Conservation (phyloP, 148 eudicot species). For the Mesembryanthemum crystallinum region DNA sequence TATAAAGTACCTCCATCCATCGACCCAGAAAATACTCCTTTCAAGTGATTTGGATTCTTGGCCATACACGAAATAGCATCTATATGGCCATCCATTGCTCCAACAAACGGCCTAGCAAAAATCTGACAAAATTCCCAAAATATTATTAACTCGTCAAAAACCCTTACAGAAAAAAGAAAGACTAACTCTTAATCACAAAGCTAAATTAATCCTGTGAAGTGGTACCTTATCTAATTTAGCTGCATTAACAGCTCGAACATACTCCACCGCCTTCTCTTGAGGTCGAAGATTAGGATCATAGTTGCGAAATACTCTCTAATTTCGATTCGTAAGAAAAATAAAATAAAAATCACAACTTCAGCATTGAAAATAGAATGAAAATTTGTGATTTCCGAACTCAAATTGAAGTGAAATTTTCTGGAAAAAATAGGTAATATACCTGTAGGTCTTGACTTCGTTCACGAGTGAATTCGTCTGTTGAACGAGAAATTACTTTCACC, state of each 20-base stretch:
- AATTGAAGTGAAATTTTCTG: background rate
- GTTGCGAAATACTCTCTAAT: constrained; percentile 76
- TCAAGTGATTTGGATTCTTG: constrained; percentile 73
- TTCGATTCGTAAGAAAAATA: background rate
- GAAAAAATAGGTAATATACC: constrained; percentile 33
- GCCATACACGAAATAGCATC: constrained; percentile 91
- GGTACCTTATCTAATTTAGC: constrained; percentile 88
- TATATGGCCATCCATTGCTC: constrained; percentile 88
- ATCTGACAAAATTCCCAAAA: constrained; percentile 38
- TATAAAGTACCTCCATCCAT: constrained; percentile 83
- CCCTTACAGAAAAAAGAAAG: background rate
- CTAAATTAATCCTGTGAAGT: background rate
- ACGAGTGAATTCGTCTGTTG: constrained; percentile 80
- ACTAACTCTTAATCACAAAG: background rate
- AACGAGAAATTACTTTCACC: constrained; percentile 77
- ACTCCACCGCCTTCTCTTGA: constrained; percentile 89
- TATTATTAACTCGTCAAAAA: constrained; percentile 4
- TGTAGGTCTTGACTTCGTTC: constrained; percentile 89
- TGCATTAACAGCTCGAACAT: constrained; percentile 82
- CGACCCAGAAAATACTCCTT: constrained; percentile 85
- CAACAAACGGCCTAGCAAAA: constrained; percentile 85
- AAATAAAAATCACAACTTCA: background rate
- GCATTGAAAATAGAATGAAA: background rate
- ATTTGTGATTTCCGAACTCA: background rate
- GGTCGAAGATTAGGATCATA: constrained; percentile 79